These are phyloP conservation scores for Boletus eberwhitei DNA, from an alignment of 768 basidiomycete genomes.

Conservation along the genomic window DNA sequence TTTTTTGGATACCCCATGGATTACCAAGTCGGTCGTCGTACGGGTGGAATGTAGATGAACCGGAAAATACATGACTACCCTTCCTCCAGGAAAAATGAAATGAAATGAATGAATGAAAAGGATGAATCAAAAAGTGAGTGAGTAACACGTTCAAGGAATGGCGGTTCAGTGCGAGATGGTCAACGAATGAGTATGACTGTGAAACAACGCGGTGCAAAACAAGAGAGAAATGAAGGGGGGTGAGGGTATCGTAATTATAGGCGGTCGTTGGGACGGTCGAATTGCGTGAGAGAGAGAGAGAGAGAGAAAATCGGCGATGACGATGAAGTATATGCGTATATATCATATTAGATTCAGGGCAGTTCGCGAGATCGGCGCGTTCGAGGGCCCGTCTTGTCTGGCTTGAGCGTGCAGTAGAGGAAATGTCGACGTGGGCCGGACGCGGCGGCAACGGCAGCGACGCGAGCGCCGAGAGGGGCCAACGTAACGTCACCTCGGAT, in stretches of 20 bases:
- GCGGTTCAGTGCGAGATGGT: background rate
- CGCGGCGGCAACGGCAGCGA: conserved; percentile 61
- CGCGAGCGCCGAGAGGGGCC: conserved; percentile 54
- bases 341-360: background rate
- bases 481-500: conserved; percentile 70
- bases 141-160: background rate
- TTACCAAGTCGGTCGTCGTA: background rate
- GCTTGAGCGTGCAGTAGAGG: conserved; percentile 73
- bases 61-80: background rate
- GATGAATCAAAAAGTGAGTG: background rate
- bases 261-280: too few relatives aligned
- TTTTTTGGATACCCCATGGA: conserved; percentile 20
- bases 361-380: conserved; percentile 43
- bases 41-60: background rate
- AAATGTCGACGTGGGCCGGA: conserved; percentile 81
- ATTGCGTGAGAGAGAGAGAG: too few relatives aligned
- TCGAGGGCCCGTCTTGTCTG: conserved; percentile 47
- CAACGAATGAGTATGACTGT: background rate
- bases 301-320: background rate
- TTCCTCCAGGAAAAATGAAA: background rate
- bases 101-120: too few relatives aligned
- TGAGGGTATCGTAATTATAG: too few relatives aligned
- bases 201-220: too few relatives aligned
- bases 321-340: too few relatives aligned
- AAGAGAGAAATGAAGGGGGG: too few relatives aligned